Percentiles rank a stretch among this genome's conserved stretches.
phyloP scores from a whole-genome alignment of 768 basidiomycete genomes.

The Lactifluus pinguis region DNA sequence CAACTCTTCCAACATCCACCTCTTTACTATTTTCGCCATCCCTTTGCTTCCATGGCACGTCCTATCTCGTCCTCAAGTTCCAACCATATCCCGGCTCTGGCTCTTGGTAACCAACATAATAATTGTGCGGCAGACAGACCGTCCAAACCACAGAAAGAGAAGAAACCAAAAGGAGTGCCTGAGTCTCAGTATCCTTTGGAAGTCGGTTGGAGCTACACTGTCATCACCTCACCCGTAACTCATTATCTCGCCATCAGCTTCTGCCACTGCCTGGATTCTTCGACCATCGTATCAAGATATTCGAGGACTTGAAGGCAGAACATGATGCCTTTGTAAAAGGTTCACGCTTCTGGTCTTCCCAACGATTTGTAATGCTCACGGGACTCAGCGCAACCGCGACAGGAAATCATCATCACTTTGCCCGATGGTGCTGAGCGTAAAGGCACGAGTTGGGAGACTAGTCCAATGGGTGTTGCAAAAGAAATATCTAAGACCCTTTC shows the following conservation, averaged over 20 bases:
- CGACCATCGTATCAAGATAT: constrained; percentile 83
- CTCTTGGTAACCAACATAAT: constrained; percentile 23
- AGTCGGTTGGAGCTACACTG: constrained; percentile 28
- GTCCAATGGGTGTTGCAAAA: constrained; percentile 85
- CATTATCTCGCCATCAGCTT: constrained; percentile 37
- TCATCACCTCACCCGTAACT: neutral
- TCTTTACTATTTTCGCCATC: constrained; percentile 20
- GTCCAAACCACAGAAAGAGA: constrained; percentile 36
- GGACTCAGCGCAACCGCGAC: constrained; percentile 63
- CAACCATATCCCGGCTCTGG: constrained; percentile 35
- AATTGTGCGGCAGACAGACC: constrained; percentile 13
- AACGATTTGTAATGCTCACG: constrained; percentile 1
- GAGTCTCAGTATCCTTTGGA: constrained; percentile 52
- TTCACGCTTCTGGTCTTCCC: constrained; percentile 24
- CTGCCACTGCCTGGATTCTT: constrained; percentile 82
- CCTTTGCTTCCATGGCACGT: constrained; percentile 37
- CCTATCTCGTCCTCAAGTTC: constrained; percentile 42
- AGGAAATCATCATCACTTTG: constrained; percentile 75
- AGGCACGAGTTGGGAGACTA: constrained; percentile 90
- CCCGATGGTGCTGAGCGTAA: constrained; percentile 79
- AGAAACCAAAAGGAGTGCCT: constrained; percentile 30
- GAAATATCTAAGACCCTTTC: constrained; percentile 79
- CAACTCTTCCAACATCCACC: constrained; percentile 10
- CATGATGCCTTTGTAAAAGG: constrained; percentile 75
- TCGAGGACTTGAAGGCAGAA: constrained; percentile 77